phyloP scores from a whole-genome alignment of 768 basidiomycete genomes.

The Sporobolomyces pararoseus region DNA sequence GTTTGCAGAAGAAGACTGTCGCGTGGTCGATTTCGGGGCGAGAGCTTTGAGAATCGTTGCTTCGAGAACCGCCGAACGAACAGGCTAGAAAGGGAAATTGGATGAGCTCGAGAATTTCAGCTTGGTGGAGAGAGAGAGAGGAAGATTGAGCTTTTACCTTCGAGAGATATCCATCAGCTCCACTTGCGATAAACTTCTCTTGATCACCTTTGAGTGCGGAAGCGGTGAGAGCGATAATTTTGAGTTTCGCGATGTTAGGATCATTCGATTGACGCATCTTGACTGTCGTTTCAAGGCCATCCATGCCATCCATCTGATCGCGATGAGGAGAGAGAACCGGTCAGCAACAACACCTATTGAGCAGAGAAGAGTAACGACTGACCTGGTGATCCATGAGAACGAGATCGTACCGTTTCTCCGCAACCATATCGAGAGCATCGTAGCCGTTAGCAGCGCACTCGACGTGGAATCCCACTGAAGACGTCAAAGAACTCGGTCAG shows the following conservation, averaged over 20 bases:
- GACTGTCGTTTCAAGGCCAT: constrained; percentile 34
- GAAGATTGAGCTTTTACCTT: constrained; percentile 12
- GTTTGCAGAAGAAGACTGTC: background rate
- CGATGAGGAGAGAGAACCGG: background rate
- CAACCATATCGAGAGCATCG: constrained; percentile 34
- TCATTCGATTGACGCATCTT: constrained; percentile 18
- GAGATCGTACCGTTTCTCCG: constrained; percentile 25
- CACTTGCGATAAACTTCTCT: constrained; percentile 24
- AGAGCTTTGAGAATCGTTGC: constrained; percentile 22
- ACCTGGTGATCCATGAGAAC: constrained; percentile 34
- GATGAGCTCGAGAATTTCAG: background rate
- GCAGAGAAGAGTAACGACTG: no score
- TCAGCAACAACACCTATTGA: no score
- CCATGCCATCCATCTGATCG: constrained; percentile 24
- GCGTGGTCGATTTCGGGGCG: background rate
- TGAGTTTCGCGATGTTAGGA: constrained; percentile 10
- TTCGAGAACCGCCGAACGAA: constrained; percentile 30
- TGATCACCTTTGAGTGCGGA: constrained; percentile 33
- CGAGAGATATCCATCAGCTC: constrained; percentile 32
- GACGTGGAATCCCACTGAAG: constrained; percentile 37
- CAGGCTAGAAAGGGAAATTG: constrained; percentile 12
- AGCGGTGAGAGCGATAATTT: constrained; percentile 34
- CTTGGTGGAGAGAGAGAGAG: background rate
- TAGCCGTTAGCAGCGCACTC: constrained; percentile 26
- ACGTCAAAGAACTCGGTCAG: background rate